Evolutionary conservation across 2,329 filamentous ascomycete species (phyloP), one percentile per base, ranked within the genome.

Genomic region (Neopestalotiopsis clavispora): DNA sequence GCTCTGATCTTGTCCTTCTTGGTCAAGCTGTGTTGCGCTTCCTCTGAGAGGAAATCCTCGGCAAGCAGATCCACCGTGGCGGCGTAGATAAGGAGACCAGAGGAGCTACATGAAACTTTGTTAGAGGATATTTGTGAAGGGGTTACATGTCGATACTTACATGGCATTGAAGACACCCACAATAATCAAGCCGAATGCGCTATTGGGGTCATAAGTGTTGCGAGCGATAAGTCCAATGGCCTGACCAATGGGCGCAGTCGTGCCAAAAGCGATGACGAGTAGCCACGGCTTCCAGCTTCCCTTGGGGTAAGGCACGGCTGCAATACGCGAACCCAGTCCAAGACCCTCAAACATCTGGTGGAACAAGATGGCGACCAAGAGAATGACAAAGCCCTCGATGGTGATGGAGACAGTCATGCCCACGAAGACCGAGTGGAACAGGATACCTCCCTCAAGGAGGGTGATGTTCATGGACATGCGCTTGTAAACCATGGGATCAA

Each of bases 361-460:
- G 82, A 93, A 93, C 40, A 90, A 81, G 69, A 93, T 92, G 70
- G 91, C 91, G 62, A 92, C 81, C 7, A 93, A 83, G 4, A 93
- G 84, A 32, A 93, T 84, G 68, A 90, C 79, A 77, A 92, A 93
- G 4, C 89, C 87, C 1, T 91, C 89, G 1, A 88, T 87, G 23
- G 90, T 90, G 71, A 93, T 91, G 32, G 89, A 91, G 32, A 93
- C 81, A 0, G 91, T 92, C 85, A 93, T 91, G 69, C 91, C 91
- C 68, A 93, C 91, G 77, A 93, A 93, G 69, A 94, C 87, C 70
- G 90, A 92, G 80, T 94, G 92, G 77, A 94, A 94, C 12, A 94
- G 84, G 72, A 94, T 94, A 70, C 92, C 92, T 68, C 92, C 90
- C 78, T 94, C 92, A 4, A 94, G 86, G 2, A 94, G 85, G 4